Evolutionary conservation across 371 early-diverging fungal species (phyloP), one percentile per base, ranked within the genome.

Genomic region (Saksenaea vasiformis): DNA sequence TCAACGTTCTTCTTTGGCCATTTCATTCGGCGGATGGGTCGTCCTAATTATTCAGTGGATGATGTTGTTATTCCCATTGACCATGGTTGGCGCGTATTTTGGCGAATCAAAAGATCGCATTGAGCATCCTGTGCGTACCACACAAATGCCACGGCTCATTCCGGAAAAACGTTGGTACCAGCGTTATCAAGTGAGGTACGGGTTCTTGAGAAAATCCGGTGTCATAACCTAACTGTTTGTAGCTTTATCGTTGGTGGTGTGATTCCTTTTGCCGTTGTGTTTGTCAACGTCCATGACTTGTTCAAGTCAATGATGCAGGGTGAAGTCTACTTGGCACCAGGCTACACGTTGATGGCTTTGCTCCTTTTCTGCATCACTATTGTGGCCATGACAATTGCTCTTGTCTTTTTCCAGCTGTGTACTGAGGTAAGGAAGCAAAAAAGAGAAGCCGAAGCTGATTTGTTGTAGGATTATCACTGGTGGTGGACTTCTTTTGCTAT

Each of bases 401-500:
- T 77, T 2, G 59, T 78, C 1, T 81, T 78, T 60, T 69, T 81
- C 58, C 78, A 81, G 35, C 58, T 81, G 1, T 81, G 82, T 54
- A 66, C 68, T 34, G 82, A 81, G 65, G 75, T 71, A 67, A 43
- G 37, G 2, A 8, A 35, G 0, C 7, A 0, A 28, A 24, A 61
- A 19, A 1, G 4, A 47, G 15, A 28, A 7, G 11, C 15, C 19
- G 35, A 22, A 14, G 24, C 24, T 66, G 37, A 56, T 51, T 51
- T 11, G 58, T 5, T 15, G 28, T 61, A 75, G 72, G 77, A 81
- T 62, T 76, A 78, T 69, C 73, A 69, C 37, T 81, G 82, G 82
- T 81, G 82, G 82, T 81, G 82, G 82, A 72, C 70, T 65, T 76
- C 77, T 1, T 77, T 78, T 54, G 60, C 64, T 1, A 47, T 76